These are phyloP conservation scores for Citrus mangshanensis DNA, from an alignment of 345 rosid species.

Conservation along the genomic window DNA sequence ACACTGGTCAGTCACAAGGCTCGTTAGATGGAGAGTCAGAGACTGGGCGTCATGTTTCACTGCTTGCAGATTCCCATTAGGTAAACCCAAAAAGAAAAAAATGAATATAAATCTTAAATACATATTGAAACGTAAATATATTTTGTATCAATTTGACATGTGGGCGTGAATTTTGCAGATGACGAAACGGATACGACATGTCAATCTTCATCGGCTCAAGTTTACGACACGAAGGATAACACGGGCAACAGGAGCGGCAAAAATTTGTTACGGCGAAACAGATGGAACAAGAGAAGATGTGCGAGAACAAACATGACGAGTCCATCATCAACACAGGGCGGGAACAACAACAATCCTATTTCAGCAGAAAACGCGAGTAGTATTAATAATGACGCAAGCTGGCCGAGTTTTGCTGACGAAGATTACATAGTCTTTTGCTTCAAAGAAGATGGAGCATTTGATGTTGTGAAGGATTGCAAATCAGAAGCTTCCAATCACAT, in stretches of 20 bases:
- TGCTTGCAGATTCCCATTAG: conserved; percentile 50
- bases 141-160: not conserved
- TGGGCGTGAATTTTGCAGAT: conserved; percentile 19
- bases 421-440: conserved; percentile 68
- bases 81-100: conserved; percentile 18
- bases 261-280: conserved; percentile 20
- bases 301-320: conserved; percentile 11
- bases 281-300: conserved; percentile 20
- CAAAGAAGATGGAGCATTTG: conserved; percentile 57
- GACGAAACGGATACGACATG: conserved; percentile 29
- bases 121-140: no score
- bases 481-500: conserved; percentile 17
- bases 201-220: conserved; percentile 15
- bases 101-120: no score
- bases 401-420: conserved; percentile 42
- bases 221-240: conserved; percentile 10
- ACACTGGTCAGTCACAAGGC: conserved; percentile 43
- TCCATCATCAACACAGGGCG: conserved; percentile 21
- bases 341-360: conserved; percentile 15
- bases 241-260: conserved; percentile 20
- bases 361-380: conserved; percentile 23
- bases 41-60: conserved; percentile 68
- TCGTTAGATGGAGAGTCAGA: conserved; percentile 55
- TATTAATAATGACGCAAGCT: conserved; percentile 17
- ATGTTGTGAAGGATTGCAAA: conserved; percentile 45